These are phyloP conservation scores for Chlamydomonas urium DNA, from an alignment of 139 green algal genomes.

Conservation along the genomic window DNA sequence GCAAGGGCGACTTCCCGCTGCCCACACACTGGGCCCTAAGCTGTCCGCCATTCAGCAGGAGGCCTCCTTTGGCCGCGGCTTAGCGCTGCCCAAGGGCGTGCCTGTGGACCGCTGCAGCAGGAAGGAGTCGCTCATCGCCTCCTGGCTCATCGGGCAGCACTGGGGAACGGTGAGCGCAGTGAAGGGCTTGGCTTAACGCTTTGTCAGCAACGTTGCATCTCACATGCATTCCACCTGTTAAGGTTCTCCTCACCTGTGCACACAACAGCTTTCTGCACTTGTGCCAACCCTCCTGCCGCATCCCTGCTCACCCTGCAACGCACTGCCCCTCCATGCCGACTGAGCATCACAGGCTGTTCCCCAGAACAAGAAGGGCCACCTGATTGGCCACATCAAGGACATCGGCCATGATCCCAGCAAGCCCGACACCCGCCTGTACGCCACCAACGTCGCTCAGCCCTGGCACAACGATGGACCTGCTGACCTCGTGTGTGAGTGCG, in stretches of 20 bases:
- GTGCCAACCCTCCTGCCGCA: no score
- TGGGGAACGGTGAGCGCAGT: conserved; percentile 32
- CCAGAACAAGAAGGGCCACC: conserved; percentile 63
- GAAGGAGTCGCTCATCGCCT: conserved; percentile 42
- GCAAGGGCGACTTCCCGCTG: conserved; percentile 41
- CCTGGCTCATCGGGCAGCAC: conserved; percentile 47
- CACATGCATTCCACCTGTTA: no score
- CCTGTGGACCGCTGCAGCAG: conserved; percentile 45
- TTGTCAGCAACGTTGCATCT: no score
- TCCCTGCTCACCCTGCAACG: no score
- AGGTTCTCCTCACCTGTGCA: no score
- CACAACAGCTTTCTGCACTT: no score
- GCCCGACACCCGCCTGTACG: conserved; percentile 51
- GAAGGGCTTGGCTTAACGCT: no score
- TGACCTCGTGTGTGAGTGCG: conserved; percentile 52
- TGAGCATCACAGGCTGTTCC: conserved; percentile 19
- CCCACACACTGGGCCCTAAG: conserved; percentile 44
- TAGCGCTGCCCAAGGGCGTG: conserved; percentile 52
- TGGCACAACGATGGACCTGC: conserved; percentile 54
- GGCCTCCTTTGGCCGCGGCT: conserved; percentile 51
- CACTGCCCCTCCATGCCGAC: no score
- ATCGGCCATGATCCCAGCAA: conserved; percentile 48
- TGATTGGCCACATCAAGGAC: conserved; percentile 67
- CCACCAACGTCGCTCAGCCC: conserved; percentile 57
- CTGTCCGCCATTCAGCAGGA: conserved; percentile 29